Conservation (phyloP, 31 red algal species). For the Bonnemaisonia californica region DNA sequence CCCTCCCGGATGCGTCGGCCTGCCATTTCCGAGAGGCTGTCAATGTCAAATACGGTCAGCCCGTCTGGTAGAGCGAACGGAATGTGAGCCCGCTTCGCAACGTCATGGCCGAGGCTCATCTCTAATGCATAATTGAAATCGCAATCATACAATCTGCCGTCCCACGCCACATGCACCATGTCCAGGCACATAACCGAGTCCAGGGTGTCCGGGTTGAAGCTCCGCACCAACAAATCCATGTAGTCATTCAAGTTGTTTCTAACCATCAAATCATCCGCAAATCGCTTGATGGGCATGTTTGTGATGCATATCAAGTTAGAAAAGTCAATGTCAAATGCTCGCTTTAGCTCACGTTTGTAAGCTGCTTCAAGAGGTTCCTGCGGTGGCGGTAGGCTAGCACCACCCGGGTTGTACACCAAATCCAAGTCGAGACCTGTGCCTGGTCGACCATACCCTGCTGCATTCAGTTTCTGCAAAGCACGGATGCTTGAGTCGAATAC, state of each 20-base stretch:
- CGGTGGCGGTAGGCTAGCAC: conserved; percentile 68
- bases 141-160: conserved; percentile 92
- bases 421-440: conserved; percentile 61
- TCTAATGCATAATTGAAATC: conserved; percentile 98
- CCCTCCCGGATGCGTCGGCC: conserved; percentile 63
- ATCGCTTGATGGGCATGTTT: conserved; percentile 98
- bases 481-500: conserved; percentile 82
- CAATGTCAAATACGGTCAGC: conserved; percentile 83
- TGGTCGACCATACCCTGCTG: conserved; percentile 72
- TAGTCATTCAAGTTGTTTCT: conserved; percentile 65
- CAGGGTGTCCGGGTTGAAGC: conserved; percentile 68
- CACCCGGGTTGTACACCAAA: conserved; percentile 95
- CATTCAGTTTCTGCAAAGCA: conserved; percentile 81
- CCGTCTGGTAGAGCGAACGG: conserved; percentile 17
- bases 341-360: conserved; percentile 73
- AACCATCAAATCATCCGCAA: conserved; percentile 75
- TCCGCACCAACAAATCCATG: conserved; percentile 60
- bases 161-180: conserved; percentile 86
- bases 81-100: background rate
- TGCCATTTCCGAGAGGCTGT: conserved; percentile 45
- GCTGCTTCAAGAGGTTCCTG: conserved; percentile 77
- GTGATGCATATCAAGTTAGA: conserved; percentile 82
- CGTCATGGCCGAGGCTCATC: conserved; percentile 45
- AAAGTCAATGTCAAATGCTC: conserved; percentile 88
- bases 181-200: conserved; percentile 88